A percentile compares a stretch with the other conserved stretches of the same genome.
phyloP scores from a whole-genome alignment of 1,284 basidiomycete genomes.

The Macrocystidia cucumis region DNA sequence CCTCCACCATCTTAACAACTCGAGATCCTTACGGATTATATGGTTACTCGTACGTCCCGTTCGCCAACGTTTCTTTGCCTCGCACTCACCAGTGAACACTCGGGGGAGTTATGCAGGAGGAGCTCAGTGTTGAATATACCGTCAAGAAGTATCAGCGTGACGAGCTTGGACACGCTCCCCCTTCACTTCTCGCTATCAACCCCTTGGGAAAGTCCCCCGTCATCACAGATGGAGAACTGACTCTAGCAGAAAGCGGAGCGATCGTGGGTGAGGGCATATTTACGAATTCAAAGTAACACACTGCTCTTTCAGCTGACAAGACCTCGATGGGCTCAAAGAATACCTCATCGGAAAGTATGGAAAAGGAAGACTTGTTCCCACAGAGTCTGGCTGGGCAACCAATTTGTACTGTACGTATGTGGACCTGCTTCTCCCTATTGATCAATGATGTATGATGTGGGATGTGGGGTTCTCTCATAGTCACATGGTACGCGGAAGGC shows the following conservation, averaged over 20 bases:
- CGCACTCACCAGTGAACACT: no score
- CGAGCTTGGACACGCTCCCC: slow-evolving; percentile 27
- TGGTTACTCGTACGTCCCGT: no score
- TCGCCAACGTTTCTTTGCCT: no score
- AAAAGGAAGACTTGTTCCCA: slow-evolving; percentile 24
- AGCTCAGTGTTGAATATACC: slow-evolving; percentile 39
- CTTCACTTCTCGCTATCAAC: slow-evolving; percentile 29
- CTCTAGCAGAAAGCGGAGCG: slow-evolving; percentile 39
- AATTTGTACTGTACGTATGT: slow-evolving; percentile 30
- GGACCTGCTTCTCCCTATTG: no score
- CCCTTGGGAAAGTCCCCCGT: slow-evolving; percentile 40
- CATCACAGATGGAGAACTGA: slow-evolving; percentile 35
- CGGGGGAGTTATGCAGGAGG: slow-evolving; percentile 42
- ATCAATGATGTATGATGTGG: no score
- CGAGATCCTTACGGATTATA: no score
- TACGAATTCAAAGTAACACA: no score
- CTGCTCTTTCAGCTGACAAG: neutral
- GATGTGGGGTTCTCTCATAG: no score
- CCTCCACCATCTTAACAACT: no score
- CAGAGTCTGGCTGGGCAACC: slow-evolving; percentile 28
- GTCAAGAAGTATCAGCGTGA: slow-evolving; percentile 38
- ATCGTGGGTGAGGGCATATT: slow-evolving; percentile 30
- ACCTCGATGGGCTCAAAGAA: slow-evolving; percentile 15
- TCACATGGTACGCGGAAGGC: slow-evolving; percentile 1
- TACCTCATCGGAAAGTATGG: slow-evolving; percentile 39